Conservation (phyloP, 179 eudicot species). For the Heliamphora pulchella region DNA sequence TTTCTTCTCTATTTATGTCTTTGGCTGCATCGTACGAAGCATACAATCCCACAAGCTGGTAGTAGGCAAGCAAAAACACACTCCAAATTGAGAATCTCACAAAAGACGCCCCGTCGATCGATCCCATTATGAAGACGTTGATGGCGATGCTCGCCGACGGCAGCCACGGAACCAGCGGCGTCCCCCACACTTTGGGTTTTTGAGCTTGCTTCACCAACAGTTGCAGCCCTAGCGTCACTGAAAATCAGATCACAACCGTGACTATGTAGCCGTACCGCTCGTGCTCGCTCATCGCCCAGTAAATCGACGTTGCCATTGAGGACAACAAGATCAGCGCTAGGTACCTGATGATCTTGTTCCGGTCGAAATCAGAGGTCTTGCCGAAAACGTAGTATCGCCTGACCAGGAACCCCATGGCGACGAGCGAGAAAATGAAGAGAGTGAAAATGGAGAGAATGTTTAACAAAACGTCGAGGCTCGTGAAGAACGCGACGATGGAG, state of each 20-base stretch:
- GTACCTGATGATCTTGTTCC: slow-evolving; percentile 18
- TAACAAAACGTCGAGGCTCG: slow-evolving; percentile 21
- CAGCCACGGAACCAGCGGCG: slow-evolving; percentile 32
- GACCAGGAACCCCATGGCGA: slow-evolving; percentile 27
- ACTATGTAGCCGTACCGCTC: slow-evolving; percentile 19
- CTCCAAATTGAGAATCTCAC: slow-evolving; percentile 24
- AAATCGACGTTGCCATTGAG: slow-evolving; percentile 19
- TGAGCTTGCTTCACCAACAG: slow-evolving; percentile 18
- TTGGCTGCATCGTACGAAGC: slow-evolving; percentile 24
- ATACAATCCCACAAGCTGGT: slow-evolving; percentile 28
- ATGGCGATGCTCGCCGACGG: slow-evolving; percentile 27
- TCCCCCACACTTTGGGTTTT: slow-evolving; percentile 29
- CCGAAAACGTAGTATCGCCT: slow-evolving; percentile 27
- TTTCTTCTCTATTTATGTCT: not conserved
- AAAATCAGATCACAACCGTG: slow-evolving; percentile 19
- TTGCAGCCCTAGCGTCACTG: slow-evolving; percentile 20
- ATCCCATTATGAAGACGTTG: slow-evolving; percentile 28
- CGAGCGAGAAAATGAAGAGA: slow-evolving; percentile 28
- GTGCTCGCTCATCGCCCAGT: slow-evolving; percentile 16
- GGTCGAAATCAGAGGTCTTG: slow-evolving; percentile 7
- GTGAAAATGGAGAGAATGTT: slow-evolving; percentile 24
- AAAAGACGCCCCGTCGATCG: slow-evolving; percentile 21
- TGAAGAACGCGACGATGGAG: slow-evolving; percentile 27
- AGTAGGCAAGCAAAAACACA: slow-evolving; percentile 22
- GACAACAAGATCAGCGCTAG: slow-evolving; percentile 20